Evolutionary conservation across 306 rosid genomes (phyloP), one percentile per base, ranked within the genome.

Genomic region (Phaseolus lunatus): DNA sequence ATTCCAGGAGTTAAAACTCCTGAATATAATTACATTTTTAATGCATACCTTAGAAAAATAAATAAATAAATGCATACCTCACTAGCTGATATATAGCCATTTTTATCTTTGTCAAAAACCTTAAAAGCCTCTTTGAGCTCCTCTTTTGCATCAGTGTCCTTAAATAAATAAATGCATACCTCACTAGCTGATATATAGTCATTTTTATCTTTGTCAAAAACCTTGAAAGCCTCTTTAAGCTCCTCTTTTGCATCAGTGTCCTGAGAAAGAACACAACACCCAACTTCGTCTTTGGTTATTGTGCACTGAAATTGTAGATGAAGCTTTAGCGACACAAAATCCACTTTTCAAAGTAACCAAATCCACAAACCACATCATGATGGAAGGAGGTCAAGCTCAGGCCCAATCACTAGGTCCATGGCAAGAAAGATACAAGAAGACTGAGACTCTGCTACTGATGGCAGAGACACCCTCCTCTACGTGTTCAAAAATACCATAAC

Each of bases 81-180:
- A 67, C 43, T 92, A 5, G 99, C 99, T 50, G 99, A 95, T 33
- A 95, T 90, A 61, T 83, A 95, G 8, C 99, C 99, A 84, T 95
- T 92, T 84, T 92, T 97, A 79, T 96, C 99, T 84, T 91, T 96
- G 82, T 92, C 98, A 84, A 96, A 92, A 31, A 96, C 98, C 84
- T 92, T 91, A 88, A 96, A 96, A 73, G 97, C 98, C 83, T 92
- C 98, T 59, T 88, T 92, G 1, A 92, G 93, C 77, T 96, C 99
- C 57, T 96, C 99, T 77, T 91, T 97, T 19, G 88, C 92, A 77
- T 96, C 97, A 63, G 92, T 88, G 59, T 96, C 97, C 99, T 96
- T 29, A 77, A 16, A 12, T 6, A 44, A 56, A 39, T 10, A 62
- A n/a, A 27, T 9, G 75, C 41, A 47, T 81, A 95, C 99, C 92